Base-by-base conservation (phyloP, 192 early-diverging fungal genomes). In the Gaertneriomyces semiglobifer region DNA sequence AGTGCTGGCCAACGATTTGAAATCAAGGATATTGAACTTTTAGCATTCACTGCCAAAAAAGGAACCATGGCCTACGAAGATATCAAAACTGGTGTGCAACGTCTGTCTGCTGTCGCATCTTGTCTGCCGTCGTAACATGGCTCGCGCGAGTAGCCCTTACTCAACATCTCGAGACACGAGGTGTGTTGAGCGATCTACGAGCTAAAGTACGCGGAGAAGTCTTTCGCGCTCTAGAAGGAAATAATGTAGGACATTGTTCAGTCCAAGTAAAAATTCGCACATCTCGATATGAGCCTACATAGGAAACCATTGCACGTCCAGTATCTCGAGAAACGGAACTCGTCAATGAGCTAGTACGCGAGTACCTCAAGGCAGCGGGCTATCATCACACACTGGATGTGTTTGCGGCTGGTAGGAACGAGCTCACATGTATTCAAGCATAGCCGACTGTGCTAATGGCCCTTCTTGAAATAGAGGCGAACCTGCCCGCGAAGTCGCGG, bases 291-390 rank as follows among this genome's bases (percentile, higher is more conserved):
- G 25, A 33, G 12, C 41, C 12, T 65, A 77, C 48, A n/a, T n/a
- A 57, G 63, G 40, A 51, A 61, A 0, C 19, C 44, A 42, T 39
- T 14, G 33, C 12, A 5, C 73, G 71, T 19, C 54, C 33, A 33
- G 20, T 60, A 40, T 53, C 72, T 0, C 38, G 43, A 11, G 75
- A 78, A 72, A 79, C 72, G 10, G 58, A 47, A 20, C 60, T 81
- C 3, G 16, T 81, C 6, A 81, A 81, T 58, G 77, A 78, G 20
- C 60, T 81, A 11, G 54, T 81, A 1, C 10, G 72, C 42, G 80
- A 81, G 53, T 81, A 81, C 57, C 65, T 81, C 38, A 44, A 52
- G 7, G 72, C 50, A 44, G 69, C 75, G 20, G 77, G 77, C 12
- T 79, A 79, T 66, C 56, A 58, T 48, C 71, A 81, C 51, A 59